A percentile compares a stretch with the other conserved stretches of the same genome.
Conservation (phyloP, 805 yeast genomes). For the Candida alai region DNA sequence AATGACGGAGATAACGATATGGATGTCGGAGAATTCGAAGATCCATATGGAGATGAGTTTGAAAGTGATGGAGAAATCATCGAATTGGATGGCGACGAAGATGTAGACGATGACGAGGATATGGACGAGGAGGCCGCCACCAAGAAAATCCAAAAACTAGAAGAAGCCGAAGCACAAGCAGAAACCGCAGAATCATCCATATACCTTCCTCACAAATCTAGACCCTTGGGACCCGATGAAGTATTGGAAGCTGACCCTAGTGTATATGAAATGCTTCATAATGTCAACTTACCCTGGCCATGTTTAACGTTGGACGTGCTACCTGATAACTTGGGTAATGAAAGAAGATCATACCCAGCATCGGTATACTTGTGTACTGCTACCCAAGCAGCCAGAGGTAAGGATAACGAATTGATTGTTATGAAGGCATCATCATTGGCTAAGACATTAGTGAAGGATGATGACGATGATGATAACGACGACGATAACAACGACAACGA, state of each 20-base stretch:
- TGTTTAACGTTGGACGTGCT: slow-evolving; percentile 86
- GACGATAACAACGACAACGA: slow-evolving; percentile 68
- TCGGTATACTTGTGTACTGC: slow-evolving; percentile 84
- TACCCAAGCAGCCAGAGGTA: slow-evolving; percentile 83
- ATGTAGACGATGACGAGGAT: slow-evolving; percentile 37
- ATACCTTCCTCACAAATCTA: slow-evolving; percentile 84
- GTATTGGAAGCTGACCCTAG: slow-evolving; percentile 94
- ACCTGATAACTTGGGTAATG: slow-evolving; percentile 83
- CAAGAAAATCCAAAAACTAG: slow-evolving; percentile 34
- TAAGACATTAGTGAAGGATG: slow-evolving; percentile 84
- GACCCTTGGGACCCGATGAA: slow-evolving; percentile 93
- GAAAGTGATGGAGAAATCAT: slow-evolving; percentile 90
- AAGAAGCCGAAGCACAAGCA: slow-evolving; percentile 34
- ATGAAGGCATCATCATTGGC: slow-evolving; percentile 78
- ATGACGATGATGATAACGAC: slow-evolving; percentile 70
- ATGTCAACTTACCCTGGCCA: slow-evolving; percentile 94
- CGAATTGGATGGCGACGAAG: slow-evolving; percentile 58
- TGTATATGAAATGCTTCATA: slow-evolving; percentile 95
- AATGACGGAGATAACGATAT: slow-evolving; percentile 36
- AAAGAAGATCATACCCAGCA: slow-evolving; percentile 88
- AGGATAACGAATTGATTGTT: slow-evolving; percentile 84
- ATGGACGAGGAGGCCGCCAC: slow-evolving; percentile 21
- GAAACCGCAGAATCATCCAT: slow-evolving; percentile 42
- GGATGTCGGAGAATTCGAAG: slow-evolving; percentile 83
- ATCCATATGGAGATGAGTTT: slow-evolving; percentile 84